phyloP scores from a whole-genome alignment of 2,329 filamentous ascomycete genomes.

The Helicocarpus griseus region DNA sequence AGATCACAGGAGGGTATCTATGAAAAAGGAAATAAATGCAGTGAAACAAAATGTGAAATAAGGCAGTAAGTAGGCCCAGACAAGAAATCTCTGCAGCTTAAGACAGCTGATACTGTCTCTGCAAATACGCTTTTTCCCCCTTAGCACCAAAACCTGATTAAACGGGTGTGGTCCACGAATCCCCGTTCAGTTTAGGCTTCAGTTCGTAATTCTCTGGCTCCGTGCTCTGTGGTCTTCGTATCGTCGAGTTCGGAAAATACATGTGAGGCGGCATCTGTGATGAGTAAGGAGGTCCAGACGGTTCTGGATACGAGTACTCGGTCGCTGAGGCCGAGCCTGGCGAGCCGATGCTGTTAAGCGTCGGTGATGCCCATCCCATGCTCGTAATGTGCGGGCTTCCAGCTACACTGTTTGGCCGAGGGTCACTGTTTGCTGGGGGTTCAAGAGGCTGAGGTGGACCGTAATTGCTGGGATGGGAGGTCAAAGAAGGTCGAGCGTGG shows the following conservation, averaged over 20 bases:
- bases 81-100: not conserved
- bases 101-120: not conserved
- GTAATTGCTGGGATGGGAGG: conserved; percentile 76
- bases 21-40: not conserved
- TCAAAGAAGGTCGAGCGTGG: conserved; percentile 50
- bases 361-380: conserved; percentile 79
- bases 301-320: conserved; percentile 76
- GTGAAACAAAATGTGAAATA: not conserved
- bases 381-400: conserved; percentile 79
- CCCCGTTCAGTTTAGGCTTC: conserved; percentile 39
- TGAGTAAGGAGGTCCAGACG: conserved; percentile 43
- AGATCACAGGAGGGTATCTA: conserved; percentile 2
- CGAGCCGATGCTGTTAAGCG: conserved; percentile 61
- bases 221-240: conserved; percentile 65
- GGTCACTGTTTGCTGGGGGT: conserved; percentile 66
- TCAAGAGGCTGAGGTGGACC: conserved; percentile 79
- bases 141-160: conserved; percentile 8
- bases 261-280: conserved; percentile 47
- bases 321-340: conserved; percentile 54
- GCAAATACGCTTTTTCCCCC: not conserved
- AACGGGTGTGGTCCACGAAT: conserved; percentile 29
- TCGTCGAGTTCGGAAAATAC: conserved; percentile 61
- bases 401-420: conserved; percentile 61
- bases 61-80: not conserved
- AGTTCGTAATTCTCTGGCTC: conserved; percentile 59